Base-by-base conservation (phyloP, 805 yeast species). In the Yarrowia alimentaria region DNA sequence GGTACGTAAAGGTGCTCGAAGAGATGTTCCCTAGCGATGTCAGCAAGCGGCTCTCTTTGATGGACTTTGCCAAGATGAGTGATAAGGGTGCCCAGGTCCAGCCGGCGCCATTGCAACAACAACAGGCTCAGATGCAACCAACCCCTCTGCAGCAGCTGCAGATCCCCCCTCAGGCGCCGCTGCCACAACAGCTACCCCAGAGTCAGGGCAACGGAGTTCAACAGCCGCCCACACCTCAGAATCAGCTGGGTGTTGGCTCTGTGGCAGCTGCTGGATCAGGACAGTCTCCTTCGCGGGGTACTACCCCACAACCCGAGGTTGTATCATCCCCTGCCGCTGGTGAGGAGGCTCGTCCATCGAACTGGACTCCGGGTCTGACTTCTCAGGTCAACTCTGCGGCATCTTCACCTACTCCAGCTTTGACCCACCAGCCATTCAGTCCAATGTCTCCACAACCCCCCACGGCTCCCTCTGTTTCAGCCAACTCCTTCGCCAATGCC, bases 291-390 rank as follows among this genome's bases (percentile, higher is more conserved):
- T 40, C 48, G 1, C 9, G 48, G 13, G 48, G 32, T 22, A 19
- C 48, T 6, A 40, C 48, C 20, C 48, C 48, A 18, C 48, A 40
- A 5, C 48, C 48, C 5, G 34, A 40, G 13, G 43, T n/a, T n/a
- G n/a, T 29, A 2, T 37, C 43, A 8, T 40, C 48, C 25, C 48
- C 48, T 5, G n/a, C n/a, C n/a, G n/a, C n/a, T n/a, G n/a, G n/a
- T n/a, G n/a, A n/a, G n/a, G 48, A 40, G 12, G 25, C 32, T 13
- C n/a, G 48, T 5, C 34, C 34, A 2, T 10, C 48, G 16, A 37
- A 37, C 14, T 40, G 48, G 48, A 40, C 48, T 2, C 48, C 48
- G 3, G 48, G 48, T 16, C 14, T 40, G 33, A 28, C 32, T 10
- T 40, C 48, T 13, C 48, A 40, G 34, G 34, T 40, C 7, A 40